Percentiles rank a stretch among this genome's conserved stretches.
phyloP scores from a whole-genome alignment of 2,329 filamentous ascomycete species.

The Chrysosphaeria jannelii region DNA sequence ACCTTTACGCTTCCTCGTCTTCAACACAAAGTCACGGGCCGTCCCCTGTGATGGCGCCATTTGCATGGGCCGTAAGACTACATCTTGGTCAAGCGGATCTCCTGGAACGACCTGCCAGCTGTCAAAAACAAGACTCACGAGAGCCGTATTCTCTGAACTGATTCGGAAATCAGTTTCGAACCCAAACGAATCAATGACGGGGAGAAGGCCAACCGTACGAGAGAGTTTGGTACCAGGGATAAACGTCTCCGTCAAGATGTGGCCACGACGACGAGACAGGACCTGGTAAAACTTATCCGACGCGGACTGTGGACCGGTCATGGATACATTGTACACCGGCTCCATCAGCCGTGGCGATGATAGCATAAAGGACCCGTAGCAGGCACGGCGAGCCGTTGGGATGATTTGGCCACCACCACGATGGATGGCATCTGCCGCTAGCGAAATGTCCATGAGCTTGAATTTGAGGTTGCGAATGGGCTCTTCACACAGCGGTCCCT shows the following conservation, averaged over 20 bases:
- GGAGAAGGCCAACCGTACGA: conserved; percentile 66
- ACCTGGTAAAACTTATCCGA: conserved; percentile 80
- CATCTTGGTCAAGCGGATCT: conserved; percentile 71
- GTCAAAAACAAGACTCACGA: conserved; percentile 78
- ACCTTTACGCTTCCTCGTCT: conserved; percentile 80
- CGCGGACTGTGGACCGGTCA: conserved; percentile 74
- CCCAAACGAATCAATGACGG: conserved; percentile 89
- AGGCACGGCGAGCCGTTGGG: conserved; percentile 69
- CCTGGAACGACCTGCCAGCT: conserved; percentile 89
- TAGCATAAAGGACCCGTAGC: conserved; percentile 93
- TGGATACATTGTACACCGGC: conserved; percentile 72
- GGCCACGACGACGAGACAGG: conserved; percentile 59
- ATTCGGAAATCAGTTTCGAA: conserved; percentile 95
- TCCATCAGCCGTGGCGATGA: conserved; percentile 91
- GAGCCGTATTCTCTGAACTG: conserved; percentile 78
- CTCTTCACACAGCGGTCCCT: conserved; percentile 93
- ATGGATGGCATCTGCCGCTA: conserved; percentile 78
- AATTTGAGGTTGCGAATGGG: conserved; percentile 97
- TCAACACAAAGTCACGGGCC: conserved; percentile 84
- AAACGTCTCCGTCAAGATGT: conserved; percentile 79
- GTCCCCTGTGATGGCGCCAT: conserved; percentile 69
- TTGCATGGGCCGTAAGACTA: conserved; percentile 57
- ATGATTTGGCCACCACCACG: conserved; percentile 93
- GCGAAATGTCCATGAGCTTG: conserved; percentile 67
- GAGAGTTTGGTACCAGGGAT: conserved; percentile 88